These are phyloP conservation scores for Penicillium brevicompactum DNA, from an alignment of 2,329 filamentous ascomycete species.

Conservation along the genomic window DNA sequence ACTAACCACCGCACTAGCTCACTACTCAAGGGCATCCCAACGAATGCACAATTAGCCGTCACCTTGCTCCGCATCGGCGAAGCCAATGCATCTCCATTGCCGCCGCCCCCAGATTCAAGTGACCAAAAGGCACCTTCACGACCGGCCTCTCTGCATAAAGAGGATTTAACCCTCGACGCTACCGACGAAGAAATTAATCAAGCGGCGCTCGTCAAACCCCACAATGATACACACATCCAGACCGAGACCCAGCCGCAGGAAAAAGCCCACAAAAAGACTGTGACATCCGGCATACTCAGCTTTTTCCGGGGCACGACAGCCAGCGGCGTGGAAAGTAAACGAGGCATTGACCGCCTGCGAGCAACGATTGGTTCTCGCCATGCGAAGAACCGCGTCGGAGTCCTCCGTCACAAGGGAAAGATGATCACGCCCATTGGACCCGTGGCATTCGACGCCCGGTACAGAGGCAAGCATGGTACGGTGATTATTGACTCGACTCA, in stretches of 20 bases:
- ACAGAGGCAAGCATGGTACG: constrained; percentile 69
- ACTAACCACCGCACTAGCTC: constrained; percentile 51
- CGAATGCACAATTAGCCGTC: constrained; percentile 80
- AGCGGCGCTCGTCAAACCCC: constrained; percentile 59
- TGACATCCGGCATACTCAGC: constrained; percentile 55
- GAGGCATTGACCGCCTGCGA: constrained; percentile 71
- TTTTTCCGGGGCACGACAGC: constrained; percentile 72
- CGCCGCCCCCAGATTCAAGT: constrained; percentile 56
- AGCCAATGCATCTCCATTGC: constrained; percentile 75
- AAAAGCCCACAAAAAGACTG: constrained; percentile 34
- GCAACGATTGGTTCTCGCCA: constrained; percentile 62
- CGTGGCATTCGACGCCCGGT: constrained; percentile 70
- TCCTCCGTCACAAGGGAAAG: constrained; percentile 55
- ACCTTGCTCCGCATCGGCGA: constrained; percentile 82
- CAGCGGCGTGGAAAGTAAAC: constrained; percentile 70
- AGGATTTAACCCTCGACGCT: constrained; percentile 61
- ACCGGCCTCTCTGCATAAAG: constrained; percentile 56
- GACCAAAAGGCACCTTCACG: constrained; percentile 49
- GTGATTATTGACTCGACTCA: constrained; percentile 59
- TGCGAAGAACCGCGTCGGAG: constrained; percentile 72
- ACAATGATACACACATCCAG: constrained; percentile 31
- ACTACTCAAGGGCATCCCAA: constrained; percentile 78
- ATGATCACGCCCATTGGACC: constrained; percentile 60
- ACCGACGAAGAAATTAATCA: constrained; percentile 66
- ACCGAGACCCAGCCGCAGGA: not conserved